Percentiles rank a stretch among this genome's conserved stretches.
These are phyloP conservation scores for Solanum acaule DNA, from an alignment of 257 asterid species.

Conservation along the genomic window DNA sequence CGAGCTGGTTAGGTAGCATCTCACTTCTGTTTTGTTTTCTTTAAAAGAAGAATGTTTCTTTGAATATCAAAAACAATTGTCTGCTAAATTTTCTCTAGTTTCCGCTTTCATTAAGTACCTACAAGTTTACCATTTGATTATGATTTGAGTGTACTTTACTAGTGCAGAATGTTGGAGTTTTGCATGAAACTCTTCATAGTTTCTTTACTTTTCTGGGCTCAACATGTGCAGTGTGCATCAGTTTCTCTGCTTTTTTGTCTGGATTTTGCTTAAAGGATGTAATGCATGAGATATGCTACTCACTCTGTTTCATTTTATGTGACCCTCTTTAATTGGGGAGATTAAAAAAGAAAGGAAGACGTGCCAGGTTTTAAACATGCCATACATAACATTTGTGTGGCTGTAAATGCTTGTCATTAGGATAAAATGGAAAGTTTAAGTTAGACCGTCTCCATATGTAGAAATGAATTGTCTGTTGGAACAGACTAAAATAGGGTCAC, in stretches of 20 bases:
- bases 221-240: background rate
- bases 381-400: background rate
- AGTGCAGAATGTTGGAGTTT: background rate
- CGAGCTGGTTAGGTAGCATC: slow-evolving; percentile 59
- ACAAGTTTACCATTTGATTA: background rate
- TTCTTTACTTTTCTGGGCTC: background rate
- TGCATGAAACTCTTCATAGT: background rate
- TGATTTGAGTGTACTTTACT: background rate
- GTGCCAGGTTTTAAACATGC: background rate
- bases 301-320: background rate
- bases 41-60: background rate
- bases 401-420: background rate
- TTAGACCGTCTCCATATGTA: background rate
- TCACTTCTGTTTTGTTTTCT: background rate
- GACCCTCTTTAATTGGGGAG: background rate
- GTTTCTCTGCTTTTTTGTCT: background rate
- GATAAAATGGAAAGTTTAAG: background rate
- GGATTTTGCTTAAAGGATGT: background rate
- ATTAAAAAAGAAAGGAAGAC: background rate
- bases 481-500: background rate
- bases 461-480: background rate
- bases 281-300: background rate
- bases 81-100: background rate
- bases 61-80: background rate
- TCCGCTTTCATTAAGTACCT: background rate